Evolutionary conservation across 1,139 yeast genomes (phyloP).

Genomic region (Candida sanyaensis): DNA sequence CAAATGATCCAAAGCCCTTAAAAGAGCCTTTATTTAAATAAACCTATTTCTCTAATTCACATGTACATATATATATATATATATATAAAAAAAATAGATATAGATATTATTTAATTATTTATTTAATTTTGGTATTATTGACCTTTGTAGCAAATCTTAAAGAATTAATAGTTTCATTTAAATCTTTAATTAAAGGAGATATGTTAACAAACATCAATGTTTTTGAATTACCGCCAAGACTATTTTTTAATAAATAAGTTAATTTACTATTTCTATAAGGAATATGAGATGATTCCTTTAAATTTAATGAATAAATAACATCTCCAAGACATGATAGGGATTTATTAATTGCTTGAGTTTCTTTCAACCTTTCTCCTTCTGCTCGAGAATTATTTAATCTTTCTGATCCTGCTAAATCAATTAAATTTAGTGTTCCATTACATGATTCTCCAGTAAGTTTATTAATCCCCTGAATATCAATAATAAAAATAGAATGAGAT

Average conservation of each 20-base stretch:
- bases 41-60: background rate
- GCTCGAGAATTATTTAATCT: slow-evolving; percentile 76
- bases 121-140: slow-evolving; percentile 46
- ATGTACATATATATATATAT: background rate
- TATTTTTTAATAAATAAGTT: slow-evolving; percentile 81
- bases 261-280: slow-evolving; percentile 62
- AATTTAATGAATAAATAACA: slow-evolving; percentile 75
- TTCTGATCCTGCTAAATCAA: slow-evolving; percentile 91
- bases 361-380: slow-evolving; percentile 77
- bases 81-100: too few species aligned
- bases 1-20: slow-evolving; percentile 5
- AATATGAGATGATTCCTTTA: slow-evolving; percentile 34
- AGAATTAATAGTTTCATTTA: slow-evolving; percentile 80
- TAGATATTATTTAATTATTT: slow-evolving; percentile 3
- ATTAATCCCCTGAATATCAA: slow-evolving; percentile 61
- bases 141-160: slow-evolving; percentile 88
- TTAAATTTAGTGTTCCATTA: slow-evolving; percentile 68
- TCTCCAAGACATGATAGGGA: slow-evolving; percentile 89
- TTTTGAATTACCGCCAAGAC: slow-evolving; percentile 83
- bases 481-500: slow-evolving; percentile 70
- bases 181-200: slow-evolving; percentile 65
- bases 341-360: slow-evolving; percentile 88
- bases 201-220: slow-evolving; percentile 93
- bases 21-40: slow-evolving; percentile 5
- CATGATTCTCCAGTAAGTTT: slow-evolving; percentile 41